phyloP scores from a whole-genome alignment of 176 grass and related monocot species.

The Tillandsia leiboldiana region DNA sequence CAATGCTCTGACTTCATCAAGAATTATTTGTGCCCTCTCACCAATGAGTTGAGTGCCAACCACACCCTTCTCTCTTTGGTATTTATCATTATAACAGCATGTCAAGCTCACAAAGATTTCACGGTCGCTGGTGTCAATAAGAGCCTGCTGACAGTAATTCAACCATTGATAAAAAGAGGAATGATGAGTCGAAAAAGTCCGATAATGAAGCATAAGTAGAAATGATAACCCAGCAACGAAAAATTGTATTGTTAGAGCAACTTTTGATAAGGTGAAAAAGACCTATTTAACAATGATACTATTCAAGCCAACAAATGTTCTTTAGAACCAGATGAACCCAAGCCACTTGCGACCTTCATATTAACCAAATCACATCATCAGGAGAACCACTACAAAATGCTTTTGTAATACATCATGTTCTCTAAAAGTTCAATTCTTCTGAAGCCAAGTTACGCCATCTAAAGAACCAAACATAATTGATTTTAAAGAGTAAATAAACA shows the following conservation, averaged over 20 bases:
- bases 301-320: not conserved
- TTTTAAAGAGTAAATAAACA: not conserved
- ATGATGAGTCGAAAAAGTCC: not conserved
- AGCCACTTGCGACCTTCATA: not conserved
- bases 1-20: slow-evolving; percentile 70
- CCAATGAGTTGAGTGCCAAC: slow-evolving; percentile 83
- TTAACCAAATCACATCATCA: not conserved
- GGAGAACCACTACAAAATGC: not conserved
- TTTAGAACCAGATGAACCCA: not conserved
- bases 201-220: not conserved
- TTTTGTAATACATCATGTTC: not conserved
- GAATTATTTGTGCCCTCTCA: slow-evolving; percentile 96
- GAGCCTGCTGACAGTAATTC: slow-evolving; percentile 30
- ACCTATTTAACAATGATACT: too few species aligned
- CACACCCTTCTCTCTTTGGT: slow-evolving; percentile 67
- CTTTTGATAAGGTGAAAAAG: too few species aligned
- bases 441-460: not conserved
- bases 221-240: too few species aligned
- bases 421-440: too few species aligned
- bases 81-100: slow-evolving; percentile 68
- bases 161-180: not conserved
- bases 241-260: too few species aligned
- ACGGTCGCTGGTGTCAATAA: slow-evolving; percentile 76
- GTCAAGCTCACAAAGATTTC: slow-evolving; percentile 92
- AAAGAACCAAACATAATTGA: not conserved